Evolutionary conservation across 805 yeast species (phyloP), one percentile per base, ranked within the genome.

Genomic region (Yarrowia divulgata): DNA sequence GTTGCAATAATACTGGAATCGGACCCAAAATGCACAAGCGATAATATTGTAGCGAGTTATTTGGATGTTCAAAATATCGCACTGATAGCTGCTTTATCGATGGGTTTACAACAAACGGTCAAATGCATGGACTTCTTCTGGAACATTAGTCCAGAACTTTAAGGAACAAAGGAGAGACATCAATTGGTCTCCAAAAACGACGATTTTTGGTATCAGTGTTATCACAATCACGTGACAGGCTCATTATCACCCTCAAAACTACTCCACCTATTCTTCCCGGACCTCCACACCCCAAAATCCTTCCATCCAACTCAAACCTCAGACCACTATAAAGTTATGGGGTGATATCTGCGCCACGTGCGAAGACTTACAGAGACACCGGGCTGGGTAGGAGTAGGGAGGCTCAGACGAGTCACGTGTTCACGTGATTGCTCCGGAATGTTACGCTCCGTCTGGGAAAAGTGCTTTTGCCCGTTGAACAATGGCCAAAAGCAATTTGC

Each of bases 281-380:
- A 19, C 13, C 18, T 12, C 16, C 14, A 14, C 29, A n/a, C 39
- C 13, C 7, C 6, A 19, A 8, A 6, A 1, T 14, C 13, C 16
- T 13, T 1, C 6, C 4, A 8, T 12, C 14, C 40, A 50, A 12
- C 57, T 12, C 29, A 54, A 54, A 54, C 18, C 32, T 54, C 60
- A 54, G 60, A 37, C 60, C 60, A 54, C 45, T 1, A 39, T 54
- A 54, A 52, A 39, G 45, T 54, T 54, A 54, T 54, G 45, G 60
- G 45, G 45, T 54, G 60, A 54, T 54, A 16, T 8, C 29, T 23
- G 29, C 16, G 10, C 45, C 60, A 54, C 60, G 60, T 54, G 60
- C 14, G 34, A 35, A 54, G 45, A 8, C 9, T n/a, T 8, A 2
- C 57, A n/a, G 19, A 50, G 37, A n/a, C 8, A 34, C 32, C 1